Evolutionary conservation across 1,284 basidiomycete genomes (phyloP), one percentile per base, ranked within the genome.

Genomic region (Austroboletus novae-zelandiae): DNA sequence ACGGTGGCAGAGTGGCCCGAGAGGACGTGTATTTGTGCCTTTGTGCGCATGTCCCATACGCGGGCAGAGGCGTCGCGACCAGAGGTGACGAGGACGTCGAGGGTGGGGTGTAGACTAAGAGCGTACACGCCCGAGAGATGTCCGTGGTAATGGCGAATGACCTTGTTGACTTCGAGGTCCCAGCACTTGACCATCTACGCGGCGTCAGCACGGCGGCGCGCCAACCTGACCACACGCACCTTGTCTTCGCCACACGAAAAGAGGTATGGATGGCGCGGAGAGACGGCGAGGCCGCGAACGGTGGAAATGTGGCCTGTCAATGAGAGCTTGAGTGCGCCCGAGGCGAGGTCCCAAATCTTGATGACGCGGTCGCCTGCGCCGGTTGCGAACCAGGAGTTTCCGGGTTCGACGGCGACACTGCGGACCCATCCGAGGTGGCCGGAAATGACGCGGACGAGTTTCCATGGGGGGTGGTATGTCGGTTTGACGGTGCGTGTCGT

Each of bases 361-460:
- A 99, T 92, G 43, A 99, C 94, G 31, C 96, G 84, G 71, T 99
- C 96, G 8, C 97, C 97, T 0, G 96, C 96, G 52, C 96, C 96
- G 1, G 94, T 96, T 0, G 92, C 96, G 58, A 99, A 99, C 96
- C 96, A 99, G 69, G 96, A 79, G 74, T 99, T 99, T 27, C 93
- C 94, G 15, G 96, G 96, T 68, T 99, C 96, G 40, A 99, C 94
- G 2, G 96, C 93, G 15, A 92, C 87, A 60, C 89, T 90, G 50
- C 96, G 83, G n/a, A 99, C 96, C 97, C 97, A 99, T 9, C 97
- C 96, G 57, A 99, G 73, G 70, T 99, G 96, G 0, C 96, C 96
- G 2, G 94, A 98, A 56, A 99, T 98, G 62, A 99, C 97, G 47
- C 95, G 89, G 59, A 88, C 80, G 48, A 99, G 86, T 72, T 98